Base-by-base conservation (phyloP, 1,139 yeast species). In the Taphrina populina region DNA sequence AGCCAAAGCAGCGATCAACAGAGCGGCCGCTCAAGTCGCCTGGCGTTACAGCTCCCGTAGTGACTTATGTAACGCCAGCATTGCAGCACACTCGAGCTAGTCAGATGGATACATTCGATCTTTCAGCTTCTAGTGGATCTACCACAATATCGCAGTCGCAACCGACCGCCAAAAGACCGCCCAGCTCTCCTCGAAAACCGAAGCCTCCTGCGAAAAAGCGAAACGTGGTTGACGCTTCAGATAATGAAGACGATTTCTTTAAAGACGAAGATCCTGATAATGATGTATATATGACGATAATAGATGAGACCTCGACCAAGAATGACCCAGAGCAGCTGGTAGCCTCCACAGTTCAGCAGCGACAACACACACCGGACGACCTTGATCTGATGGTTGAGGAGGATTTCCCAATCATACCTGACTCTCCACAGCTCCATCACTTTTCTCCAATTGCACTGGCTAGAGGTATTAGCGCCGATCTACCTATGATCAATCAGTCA, bases 111-210 rank as follows among this genome's bases (percentile, higher is more conserved):
- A 39, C 54, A 15, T 37, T 49, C 46, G 44, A 49, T 23, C 39
- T 49, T 4, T 40, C 40, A 3, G 44, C 37, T 2, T 21, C 53
- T 4, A 47, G 35, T 13, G 39, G 46, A 4, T 30, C 43, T 1
- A 33, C 24, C 6, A 32, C 46, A 15, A 19, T 49, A 21, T 21
- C 37, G 6, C 23, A 10, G 2, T n/a, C 15, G 6, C 7, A 15
- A 27, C 15, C 46, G 15, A 13, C 33, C 2, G 8, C 40, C 13
- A 49, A 49, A 24, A 33, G 54, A 3, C 46, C 46, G 2, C 54
- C 54, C 7, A 49, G 39, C 7, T 49, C 54, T 3, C 54, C 54
- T 4, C 29, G 44, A 11, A 37, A 39, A 37, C 54, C 54, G 2
- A 37, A 49, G 10, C 33, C 46, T 1, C 46, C 54, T 7, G 37